Conservation (phyloP, 2,329 filamentous ascomycete genomes). For the Remersonia thermophila region DNA sequence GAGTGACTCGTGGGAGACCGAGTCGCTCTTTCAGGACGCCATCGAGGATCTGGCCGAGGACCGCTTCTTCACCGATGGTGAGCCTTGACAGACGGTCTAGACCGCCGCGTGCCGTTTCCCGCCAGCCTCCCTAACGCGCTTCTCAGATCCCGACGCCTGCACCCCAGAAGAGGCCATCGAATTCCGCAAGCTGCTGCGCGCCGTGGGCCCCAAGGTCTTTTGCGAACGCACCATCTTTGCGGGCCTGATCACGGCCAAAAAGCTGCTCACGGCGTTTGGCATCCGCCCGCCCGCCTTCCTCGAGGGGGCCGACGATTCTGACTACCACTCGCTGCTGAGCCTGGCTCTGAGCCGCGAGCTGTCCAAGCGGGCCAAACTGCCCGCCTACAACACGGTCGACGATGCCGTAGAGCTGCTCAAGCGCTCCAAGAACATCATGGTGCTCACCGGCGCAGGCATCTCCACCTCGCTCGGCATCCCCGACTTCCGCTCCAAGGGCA, state of each 20-base stretch:
- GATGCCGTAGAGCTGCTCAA: conserved; percentile 72
- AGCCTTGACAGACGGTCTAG: conserved; percentile 10
- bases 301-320: conserved; percentile 58
- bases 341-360: conserved; percentile 71
- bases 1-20: conserved; percentile 47
- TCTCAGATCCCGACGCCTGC: conserved; percentile 39
- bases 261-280: conserved; percentile 76
- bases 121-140: conserved; percentile 9
- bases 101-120: conserved; percentile 8
- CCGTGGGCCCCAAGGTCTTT: conserved; percentile 67
- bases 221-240: conserved; percentile 58
- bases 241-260: conserved; percentile 62
- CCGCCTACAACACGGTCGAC: conserved; percentile 71
- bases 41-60: conserved; percentile 46
- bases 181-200: conserved; percentile 59
- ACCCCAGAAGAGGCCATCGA: conserved; percentile 55
- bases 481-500: conserved; percentile 90
- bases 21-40: conserved; percentile 51
- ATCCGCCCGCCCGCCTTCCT: conserved; percentile 63
- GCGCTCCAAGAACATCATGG: conserved; percentile 70
- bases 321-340: conserved; percentile 63
- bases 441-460: conserved; percentile 91
- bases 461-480: conserved; percentile 94
- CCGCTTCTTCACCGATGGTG: conserved; percentile 33
- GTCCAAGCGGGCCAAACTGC: conserved; percentile 66